Evolutionary conservation across 164 flowering plant genomes (phyloP), one percentile per base, ranked within the genome.

Genomic region (Annona squamosa): DNA sequence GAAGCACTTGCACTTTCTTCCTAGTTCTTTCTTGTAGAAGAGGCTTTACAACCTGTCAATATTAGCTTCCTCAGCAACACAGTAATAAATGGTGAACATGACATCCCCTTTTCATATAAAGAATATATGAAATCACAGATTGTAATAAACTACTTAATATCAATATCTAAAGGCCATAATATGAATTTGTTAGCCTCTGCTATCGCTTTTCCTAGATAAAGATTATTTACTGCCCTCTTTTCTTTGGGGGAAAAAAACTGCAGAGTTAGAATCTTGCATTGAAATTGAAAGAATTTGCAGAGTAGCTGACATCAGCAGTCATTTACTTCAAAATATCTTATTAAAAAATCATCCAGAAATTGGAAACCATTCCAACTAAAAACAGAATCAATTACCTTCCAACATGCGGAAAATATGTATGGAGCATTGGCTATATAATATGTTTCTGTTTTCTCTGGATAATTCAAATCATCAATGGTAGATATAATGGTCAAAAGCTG

Each of bases 391-490:
- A 87, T 73, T 75, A 94, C 99, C 99, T 91, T 95, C 99, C 99
- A 96, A 79, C 99, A 96, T 46, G 98, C 93, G 42, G 98, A 92
- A 84, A 96, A 96, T 79, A 96, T 82, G 56, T 90, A 91, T 3
- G 99, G 99, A 5, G 83, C 94, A 79, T 96, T 96, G 47, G 88
- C 99, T 68, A 96, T 86, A 79, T 85, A 96, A 79, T 96, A 96
- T 43, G 97, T 92, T 13, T 93, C 92, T 1, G 99, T 93, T 88
- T 96, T 96, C 87, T 96, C 99, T 52, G 99, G 99, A 78, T 93
- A 96, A 78, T 96, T 96, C 68, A 96, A 81, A 78, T 96, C 99
- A 85, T 96, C 99, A 71, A 96, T 86, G 19, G 97, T 89, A 63
- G 97, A 87, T 79, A 93, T 91, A 17, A 71, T 81, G 42, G 97